Evolutionary conservation across 306 rosid genomes (phyloP).

Genomic region (Dryas drummondii): DNA sequence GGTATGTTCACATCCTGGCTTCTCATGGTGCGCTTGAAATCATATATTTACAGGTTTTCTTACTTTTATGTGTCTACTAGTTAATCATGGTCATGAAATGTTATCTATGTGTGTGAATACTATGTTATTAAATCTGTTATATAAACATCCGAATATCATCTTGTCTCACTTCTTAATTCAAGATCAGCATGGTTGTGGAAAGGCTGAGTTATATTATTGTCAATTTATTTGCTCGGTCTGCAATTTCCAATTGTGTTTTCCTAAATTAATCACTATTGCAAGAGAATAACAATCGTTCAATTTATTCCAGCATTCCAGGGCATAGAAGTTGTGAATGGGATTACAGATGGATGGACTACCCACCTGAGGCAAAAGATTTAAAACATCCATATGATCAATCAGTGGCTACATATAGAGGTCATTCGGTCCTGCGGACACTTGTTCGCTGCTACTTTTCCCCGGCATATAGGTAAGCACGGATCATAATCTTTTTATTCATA

Average conservation of each 20-base stretch:
- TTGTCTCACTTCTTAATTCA: not conserved
- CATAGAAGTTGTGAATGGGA: slow-evolving; percentile 66
- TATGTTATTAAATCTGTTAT: not conserved
- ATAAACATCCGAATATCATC: not conserved
- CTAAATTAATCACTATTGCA: not conserved
- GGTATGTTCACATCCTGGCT: slow-evolving; percentile 38
- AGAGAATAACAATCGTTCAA: not conserved
- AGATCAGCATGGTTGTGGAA: not conserved
- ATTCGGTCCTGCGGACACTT: slow-evolving; percentile 75
- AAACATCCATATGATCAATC: slow-evolving; percentile 74
- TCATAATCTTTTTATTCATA: not conserved
- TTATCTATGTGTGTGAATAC: not conserved
- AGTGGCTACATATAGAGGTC: slow-evolving; percentile 76
- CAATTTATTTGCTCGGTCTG: not conserved
- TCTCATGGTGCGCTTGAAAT: not conserved
- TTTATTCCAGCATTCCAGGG: slow-evolving; percentile 42
- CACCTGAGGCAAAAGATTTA: slow-evolving; percentile 47
- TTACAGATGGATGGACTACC: slow-evolving; percentile 91
- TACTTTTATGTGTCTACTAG: not conserved
- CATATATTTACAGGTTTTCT: not conserved
- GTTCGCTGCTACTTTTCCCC: slow-evolving; percentile 92
- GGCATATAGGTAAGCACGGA: slow-evolving; percentile 54
- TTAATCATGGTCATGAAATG: not conserved
- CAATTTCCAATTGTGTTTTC: not conserved
- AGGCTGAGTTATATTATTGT: not conserved